Evolutionary conservation across 257 asterid species (phyloP).

Genomic region (Echium plantagineum): DNA sequence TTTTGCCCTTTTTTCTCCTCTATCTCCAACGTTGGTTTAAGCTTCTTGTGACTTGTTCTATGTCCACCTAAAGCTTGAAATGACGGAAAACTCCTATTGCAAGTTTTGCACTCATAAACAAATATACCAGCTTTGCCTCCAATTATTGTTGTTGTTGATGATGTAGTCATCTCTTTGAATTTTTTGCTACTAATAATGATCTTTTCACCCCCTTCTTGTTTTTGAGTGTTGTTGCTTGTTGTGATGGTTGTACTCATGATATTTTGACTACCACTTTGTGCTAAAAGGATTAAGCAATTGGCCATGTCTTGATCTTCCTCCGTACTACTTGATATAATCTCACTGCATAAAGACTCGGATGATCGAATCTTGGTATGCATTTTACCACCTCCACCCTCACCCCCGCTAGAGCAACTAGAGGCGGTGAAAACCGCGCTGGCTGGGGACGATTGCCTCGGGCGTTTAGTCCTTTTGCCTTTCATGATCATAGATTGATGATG

Average conservation of each 20-base stretch:
- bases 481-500: constrained; percentile 20
- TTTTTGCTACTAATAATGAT: constrained; percentile 32
- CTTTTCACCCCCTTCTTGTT: constrained; percentile 7
- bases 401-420: constrained; percentile 41
- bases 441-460: constrained; percentile 34
- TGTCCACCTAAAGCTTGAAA: neutral
- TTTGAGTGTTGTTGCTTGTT: constrained; percentile 8
- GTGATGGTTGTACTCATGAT: neutral
- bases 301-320: neutral
- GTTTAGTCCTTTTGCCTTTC: constrained; percentile 59
- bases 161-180: constrained; percentile 34
- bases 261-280: neutral
- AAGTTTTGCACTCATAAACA: neutral
- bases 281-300: neutral
- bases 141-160: neutral
- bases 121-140: constrained; percentile 35
- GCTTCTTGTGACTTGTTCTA: neutral
- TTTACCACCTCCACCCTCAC: constrained; percentile 14
- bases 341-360: constrained; percentile 33
- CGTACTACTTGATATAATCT: constrained; percentile 15
- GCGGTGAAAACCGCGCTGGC: neutral
- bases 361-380: constrained; percentile 14
- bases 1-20: constrained; percentile 21
- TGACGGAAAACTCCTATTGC: neutral
- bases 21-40: constrained; percentile 2